Evolutionary conservation across 805 yeast genomes (phyloP), one percentile per base, ranked within the genome.

Genomic region (Lipomyces spencermartinsiae): DNA sequence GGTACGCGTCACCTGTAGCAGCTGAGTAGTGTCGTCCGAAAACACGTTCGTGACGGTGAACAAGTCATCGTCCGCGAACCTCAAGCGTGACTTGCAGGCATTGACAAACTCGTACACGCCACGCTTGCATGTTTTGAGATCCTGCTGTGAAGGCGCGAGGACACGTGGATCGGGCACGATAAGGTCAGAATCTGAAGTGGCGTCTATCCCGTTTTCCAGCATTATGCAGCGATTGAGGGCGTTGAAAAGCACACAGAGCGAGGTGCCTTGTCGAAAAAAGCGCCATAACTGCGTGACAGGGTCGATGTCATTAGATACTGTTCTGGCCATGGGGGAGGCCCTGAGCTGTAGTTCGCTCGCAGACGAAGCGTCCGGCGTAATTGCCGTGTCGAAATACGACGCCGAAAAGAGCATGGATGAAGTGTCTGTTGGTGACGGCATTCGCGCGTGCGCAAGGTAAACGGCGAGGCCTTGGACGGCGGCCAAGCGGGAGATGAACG

Each of bases 281-380:
- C 92, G 89, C 87, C 97, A 91, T 56, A 95, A 77, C 70, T 92
- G 93, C 1, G 97, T 92, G 1, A 91, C 98, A 2, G 98, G 98
- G 77, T 95, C 99, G 75, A 91, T 68, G 8, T 90, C 71, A 85
- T 85, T 68, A 31, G 34, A 25, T 12, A 25, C n/a, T 10, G 35
- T 25, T 31, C 34, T 31, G 56, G 56, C 34, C 34, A 53, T 8
- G 34, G 56, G 56, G 56, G 56, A 9, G 10, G 34, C n/a, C 85
- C 83, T 71, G 85, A 87, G 4, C 96, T 57, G 89, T 82, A 68
- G 90, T 90, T 59, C 90, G 86, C 78, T 87, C 16, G 37, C 29
- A 91, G 74, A 83, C 77, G 58, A 79, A 73, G 12, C 78, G 74
- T 69, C 76, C 79, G 93, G 89, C 49, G 83, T 84, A 83, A 92